phyloP scores from a whole-genome alignment of 257 asterid genomes.

The Solanum paucissectum region DNA sequence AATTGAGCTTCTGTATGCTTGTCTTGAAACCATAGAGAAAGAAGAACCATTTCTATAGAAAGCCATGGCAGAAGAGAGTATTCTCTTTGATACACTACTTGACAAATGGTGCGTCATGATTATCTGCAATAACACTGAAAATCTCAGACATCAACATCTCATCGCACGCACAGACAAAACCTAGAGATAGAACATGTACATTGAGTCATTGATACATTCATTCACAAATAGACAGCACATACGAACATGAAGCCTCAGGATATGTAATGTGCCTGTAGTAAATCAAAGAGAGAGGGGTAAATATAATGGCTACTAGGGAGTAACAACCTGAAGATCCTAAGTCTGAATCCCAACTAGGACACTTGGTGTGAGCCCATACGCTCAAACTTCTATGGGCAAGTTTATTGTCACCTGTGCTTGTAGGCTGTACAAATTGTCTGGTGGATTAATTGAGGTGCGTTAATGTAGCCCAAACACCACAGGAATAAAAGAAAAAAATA shows the following conservation, averaged over 20 bases:
- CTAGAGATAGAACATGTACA: neutral
- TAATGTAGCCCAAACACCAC: neutral
- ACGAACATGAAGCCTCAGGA: neutral
- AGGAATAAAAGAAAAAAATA: neutral
- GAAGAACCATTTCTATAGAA: slow-evolving; percentile 8
- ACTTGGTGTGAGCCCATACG: neutral
- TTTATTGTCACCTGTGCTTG: neutral
- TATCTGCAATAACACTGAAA: slow-evolving; percentile 25
- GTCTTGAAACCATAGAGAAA: slow-evolving; percentile 12
- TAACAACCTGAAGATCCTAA: neutral
- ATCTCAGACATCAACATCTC: neutral
- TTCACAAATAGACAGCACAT: neutral
- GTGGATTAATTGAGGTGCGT: neutral
- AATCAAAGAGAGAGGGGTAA: neutral
- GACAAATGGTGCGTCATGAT: slow-evolving; percentile 25
- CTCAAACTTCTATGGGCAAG: neutral
- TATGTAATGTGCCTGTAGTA: neutral
- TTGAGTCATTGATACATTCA: neutral
- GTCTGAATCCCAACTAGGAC: neutral
- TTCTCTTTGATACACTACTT: slow-evolving; percentile 30
- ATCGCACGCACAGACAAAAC: neutral
- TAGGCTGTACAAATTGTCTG: neutral
- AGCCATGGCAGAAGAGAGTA: slow-evolving; percentile 16
- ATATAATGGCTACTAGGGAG: neutral
- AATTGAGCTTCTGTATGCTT: slow-evolving; percentile 12